Evolutionary conservation across 768 basidiomycete genomes (phyloP), one percentile per base, ranked within the genome.

Genomic region (Amanita fuliginea): DNA sequence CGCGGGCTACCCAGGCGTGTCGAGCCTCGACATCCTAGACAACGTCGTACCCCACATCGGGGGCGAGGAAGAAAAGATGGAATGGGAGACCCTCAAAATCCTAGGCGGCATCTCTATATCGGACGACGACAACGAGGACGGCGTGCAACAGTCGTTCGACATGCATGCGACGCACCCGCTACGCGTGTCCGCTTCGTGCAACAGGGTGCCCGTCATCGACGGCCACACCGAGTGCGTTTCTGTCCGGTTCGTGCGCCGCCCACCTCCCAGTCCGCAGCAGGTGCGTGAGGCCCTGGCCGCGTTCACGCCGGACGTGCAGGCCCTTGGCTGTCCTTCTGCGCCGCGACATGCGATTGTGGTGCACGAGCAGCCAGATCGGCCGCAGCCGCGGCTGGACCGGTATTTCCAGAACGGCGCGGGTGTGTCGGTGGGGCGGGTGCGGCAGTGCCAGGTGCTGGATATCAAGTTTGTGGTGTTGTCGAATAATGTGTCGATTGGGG

Each of bases 71-170:
- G 96, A 98, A 62, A 99, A 98, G 64, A 92, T 98, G 55, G 95
- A 99, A 64, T 99, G 96, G 96, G 96, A 99, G 69, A 85, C 90
- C 5, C 77, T 87, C 58, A 99, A 98, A 72, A 99, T 99, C 59
- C 80, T 99, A 18, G 95, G 96, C 19, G 91, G 84, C 2, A 58
- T 97, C 50, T 58, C 70, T 2, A 69, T 76, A 21, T 72, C 72
- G 43, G 80, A 82, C 49, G 68, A 73, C 28, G 77, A 32, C 28
- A 80, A 82, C 49, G 68, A 73, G 26, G 77, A 32, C 28, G 77
- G 75, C 2, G 55, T 62, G 4, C 77, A 75, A 51, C n/a, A n/a
- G n/a, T 59, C 76, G 9, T 98, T 96, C 64, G 94, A 96, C 61
- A 83, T 90, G 78, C 92, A 92, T 67, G 67, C 80, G 0, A 60